These are phyloP conservation scores for Rheum nobile DNA, from an alignment of 148 eudicot genomes.

Conservation along the genomic window DNA sequence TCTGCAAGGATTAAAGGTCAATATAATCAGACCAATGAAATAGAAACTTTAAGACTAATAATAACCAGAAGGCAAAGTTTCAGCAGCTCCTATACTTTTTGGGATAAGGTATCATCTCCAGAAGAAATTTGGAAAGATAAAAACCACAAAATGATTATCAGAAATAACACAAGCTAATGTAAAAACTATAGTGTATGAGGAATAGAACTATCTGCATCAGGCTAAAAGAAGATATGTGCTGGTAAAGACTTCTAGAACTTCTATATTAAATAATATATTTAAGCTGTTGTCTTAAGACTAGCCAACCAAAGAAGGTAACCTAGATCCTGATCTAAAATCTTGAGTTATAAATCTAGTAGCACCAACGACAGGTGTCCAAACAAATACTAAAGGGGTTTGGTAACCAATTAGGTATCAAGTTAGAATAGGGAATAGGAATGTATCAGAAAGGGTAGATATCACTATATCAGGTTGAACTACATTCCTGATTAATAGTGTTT, in stretches of 20 bases:
- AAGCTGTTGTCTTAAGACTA: not conserved
- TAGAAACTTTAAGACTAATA: not conserved
- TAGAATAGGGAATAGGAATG: not conserved
- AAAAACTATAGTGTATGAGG: not conserved
- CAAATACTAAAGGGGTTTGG: not conserved
- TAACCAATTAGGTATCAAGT: not conserved
- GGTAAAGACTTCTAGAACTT: not conserved
- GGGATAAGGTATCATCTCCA: not conserved
- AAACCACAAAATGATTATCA: not conserved
- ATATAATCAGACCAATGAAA: not conserved
- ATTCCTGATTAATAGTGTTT: not conserved
- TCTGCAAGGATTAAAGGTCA: slow-evolving; percentile 30
- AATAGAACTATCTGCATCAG: not conserved
- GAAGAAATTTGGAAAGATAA: not conserved
- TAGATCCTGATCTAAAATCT: too few relatives aligned
- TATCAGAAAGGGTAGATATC: not conserved
- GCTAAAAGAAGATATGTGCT: not conserved
- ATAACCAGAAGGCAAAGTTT: not conserved
- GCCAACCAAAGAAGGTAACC: not conserved
- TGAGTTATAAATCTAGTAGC: not conserved
- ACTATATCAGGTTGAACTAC: not conserved
- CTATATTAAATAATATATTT: not conserved
- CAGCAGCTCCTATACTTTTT: not conserved
- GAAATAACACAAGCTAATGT: not conserved
- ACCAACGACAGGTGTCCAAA: not conserved